Evolutionary conservation across 208 protist species (phyloP).

Genomic region (Trypanosoma rangeli): DNA sequence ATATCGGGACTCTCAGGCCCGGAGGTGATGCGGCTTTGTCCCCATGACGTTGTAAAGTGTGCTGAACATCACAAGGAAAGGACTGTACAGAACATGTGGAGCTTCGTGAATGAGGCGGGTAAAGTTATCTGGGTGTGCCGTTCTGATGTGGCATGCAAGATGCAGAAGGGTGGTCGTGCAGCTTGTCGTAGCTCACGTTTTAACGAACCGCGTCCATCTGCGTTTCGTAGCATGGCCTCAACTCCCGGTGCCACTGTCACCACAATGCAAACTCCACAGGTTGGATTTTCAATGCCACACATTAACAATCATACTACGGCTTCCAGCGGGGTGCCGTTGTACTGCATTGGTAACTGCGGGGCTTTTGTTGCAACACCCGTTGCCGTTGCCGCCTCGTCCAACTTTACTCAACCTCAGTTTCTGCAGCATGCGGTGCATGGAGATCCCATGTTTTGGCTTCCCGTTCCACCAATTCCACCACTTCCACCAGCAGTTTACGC

Average conservation of each 20-base stretch:
- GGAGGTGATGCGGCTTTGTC: conserved; percentile 3
- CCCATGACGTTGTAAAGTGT: conserved; percentile 10
- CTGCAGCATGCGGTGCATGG: neutral
- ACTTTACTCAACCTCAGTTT: neutral
- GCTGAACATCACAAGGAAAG: conserved; percentile 11
- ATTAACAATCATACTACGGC: neutral
- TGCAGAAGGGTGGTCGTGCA: conserved; percentile 1
- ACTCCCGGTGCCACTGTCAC: neutral
- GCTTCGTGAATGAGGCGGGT: neutral
- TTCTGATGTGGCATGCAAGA: conserved; percentile 14
- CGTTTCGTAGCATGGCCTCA: neutral
- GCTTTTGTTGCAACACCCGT: neutral
- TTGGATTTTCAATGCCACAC: neutral
- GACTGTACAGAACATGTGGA: conserved; percentile 16
- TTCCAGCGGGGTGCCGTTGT: neutral
- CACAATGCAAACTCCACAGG: neutral
- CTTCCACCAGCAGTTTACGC: neutral
- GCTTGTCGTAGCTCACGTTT: neutral
- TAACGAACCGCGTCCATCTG: neutral
- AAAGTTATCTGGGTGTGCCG: conserved; percentile 6
- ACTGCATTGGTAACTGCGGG: neutral
- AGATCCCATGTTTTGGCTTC: conserved; percentile 5
- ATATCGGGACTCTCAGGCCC: neutral
- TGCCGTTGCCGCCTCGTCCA: neutral
- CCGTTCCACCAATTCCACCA: neutral